Conservation (phyloP, 352 stramenopile genomes). For the Plasmopara viticola region DNA sequence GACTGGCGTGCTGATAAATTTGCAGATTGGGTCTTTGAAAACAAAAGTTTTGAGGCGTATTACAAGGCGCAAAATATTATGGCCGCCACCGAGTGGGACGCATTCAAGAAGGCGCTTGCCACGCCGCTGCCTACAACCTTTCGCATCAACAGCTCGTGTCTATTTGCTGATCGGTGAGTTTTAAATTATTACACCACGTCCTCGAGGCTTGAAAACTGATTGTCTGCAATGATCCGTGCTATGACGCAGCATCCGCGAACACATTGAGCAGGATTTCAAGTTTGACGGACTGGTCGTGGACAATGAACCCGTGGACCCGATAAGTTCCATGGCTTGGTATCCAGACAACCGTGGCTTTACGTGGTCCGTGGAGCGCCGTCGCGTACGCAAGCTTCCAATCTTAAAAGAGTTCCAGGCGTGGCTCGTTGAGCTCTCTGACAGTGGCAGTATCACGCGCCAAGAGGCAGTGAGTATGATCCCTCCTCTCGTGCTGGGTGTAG, state of each 20-base stretch:
- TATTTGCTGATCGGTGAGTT: conserved; percentile 67
- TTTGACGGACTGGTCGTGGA: conserved; percentile 79
- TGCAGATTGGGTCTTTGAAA: conserved; percentile 84
- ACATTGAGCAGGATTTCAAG: conserved; percentile 80
- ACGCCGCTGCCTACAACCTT: conserved; percentile 90
- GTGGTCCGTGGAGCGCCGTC: conserved; percentile 82
- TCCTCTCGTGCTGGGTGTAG: conserved; percentile 93
- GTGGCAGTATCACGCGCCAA: conserved; percentile 95
- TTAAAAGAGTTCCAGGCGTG: conserved; percentile 94
- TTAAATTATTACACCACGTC: background rate
- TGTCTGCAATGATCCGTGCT: background rate
- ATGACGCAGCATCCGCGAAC: conserved; percentile 66
- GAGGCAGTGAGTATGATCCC: conserved; percentile 99
- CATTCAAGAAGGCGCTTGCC: conserved; percentile 86
- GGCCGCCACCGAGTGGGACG: conserved; percentile 76
- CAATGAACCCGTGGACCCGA: conserved; percentile 73
- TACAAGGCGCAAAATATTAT: conserved; percentile 87
- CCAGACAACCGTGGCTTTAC: conserved; percentile 85
- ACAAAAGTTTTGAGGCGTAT: conserved; percentile 80
- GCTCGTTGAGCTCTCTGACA: conserved; percentile 92
- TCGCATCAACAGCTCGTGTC: conserved; percentile 89
- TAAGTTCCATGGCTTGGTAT: conserved; percentile 87
- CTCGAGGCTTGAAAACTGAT: conserved; percentile 2
- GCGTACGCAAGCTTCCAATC: conserved; percentile 89
- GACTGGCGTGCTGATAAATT: conserved; percentile 55